phyloP scores from a whole-genome alignment of 2,329 filamentous ascomycete genomes.

The Penicillium sclerotigenum region DNA sequence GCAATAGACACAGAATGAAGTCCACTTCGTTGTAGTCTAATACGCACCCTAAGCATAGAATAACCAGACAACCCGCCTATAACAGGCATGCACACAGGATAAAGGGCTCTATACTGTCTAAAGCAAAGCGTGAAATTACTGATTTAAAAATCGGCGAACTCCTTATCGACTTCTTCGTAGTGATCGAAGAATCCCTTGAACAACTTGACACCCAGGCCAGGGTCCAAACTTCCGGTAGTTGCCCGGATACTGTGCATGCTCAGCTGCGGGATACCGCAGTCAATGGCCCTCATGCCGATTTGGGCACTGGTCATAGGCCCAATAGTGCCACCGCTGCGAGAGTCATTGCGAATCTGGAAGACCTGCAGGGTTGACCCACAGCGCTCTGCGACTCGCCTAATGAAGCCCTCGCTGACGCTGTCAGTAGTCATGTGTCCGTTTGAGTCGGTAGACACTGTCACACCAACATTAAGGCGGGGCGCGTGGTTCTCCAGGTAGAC shows the following conservation, averaged over 20 bases:
- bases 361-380: conserved; percentile 70
- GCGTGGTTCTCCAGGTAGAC: conserved; percentile 82
- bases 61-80: neutral
- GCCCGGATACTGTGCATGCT: conserved; percentile 93
- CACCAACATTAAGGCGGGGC: conserved; percentile 82
- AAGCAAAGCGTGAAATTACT: neutral
- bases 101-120: neutral
- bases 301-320: conserved; percentile 80
- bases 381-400: conserved; percentile 74
- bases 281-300: conserved; percentile 78
- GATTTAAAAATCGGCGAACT: conserved; percentile 56
- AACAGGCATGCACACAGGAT: neutral
- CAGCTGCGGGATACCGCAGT: conserved; percentile 85
- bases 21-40: neutral
- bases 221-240: conserved; percentile 80
- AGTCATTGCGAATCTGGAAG: conserved; percentile 95
- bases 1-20: neutral
- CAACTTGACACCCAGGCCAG: conserved; percentile 79
- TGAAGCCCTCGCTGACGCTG: conserved; percentile 74
- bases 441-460: conserved; percentile 74
- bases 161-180: conserved; percentile 78
- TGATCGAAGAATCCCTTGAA: conserved; percentile 87
- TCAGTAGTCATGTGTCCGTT: conserved; percentile 98
- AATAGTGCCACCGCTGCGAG: conserved; percentile 85
- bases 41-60: neutral